Evolutionary conservation across 2,329 filamentous ascomycete genomes (phyloP).

Genomic region (Clonostachys chloroleuca): DNA sequence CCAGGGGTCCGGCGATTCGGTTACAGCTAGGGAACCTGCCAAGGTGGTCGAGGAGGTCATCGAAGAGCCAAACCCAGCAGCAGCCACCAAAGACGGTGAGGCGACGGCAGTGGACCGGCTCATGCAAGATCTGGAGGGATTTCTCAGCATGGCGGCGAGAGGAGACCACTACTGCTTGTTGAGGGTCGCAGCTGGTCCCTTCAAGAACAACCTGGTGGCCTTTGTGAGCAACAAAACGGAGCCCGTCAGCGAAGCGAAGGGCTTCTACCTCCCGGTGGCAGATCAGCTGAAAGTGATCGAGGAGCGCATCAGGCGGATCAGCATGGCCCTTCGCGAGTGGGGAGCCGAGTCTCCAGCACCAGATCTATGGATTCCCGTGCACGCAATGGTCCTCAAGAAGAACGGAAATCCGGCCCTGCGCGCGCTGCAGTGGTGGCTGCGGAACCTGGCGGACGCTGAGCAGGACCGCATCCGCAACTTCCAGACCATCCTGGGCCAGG

Average conservation of each 20-base stretch:
- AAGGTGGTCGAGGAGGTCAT: background rate
- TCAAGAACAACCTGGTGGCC: slow-evolving; percentile 4
- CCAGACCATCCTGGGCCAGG: slow-evolving; percentile 17
- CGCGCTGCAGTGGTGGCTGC: slow-evolving; percentile 44
- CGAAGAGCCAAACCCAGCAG: background rate
- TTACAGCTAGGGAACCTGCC: background rate
- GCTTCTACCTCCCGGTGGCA: background rate
- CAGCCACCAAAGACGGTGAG: background rate
- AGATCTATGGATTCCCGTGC: slow-evolving; percentile 42
- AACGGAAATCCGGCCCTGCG: slow-evolving; percentile 1
- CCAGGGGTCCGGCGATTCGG: background rate
- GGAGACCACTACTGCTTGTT: slow-evolving; percentile 3
- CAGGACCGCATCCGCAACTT: slow-evolving; percentile 37
- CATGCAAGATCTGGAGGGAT: slow-evolving; percentile 2
- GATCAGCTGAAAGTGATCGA: background rate
- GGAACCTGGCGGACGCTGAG: slow-evolving; percentile 42
- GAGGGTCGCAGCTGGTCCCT: slow-evolving; percentile 1
- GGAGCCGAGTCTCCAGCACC: slow-evolving; percentile 26
- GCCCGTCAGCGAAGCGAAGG: slow-evolving; percentile 1
- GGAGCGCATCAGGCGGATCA: slow-evolving; percentile 40
- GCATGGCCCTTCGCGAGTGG: slow-evolving; percentile 30
- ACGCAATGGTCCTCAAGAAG: slow-evolving; percentile 23
- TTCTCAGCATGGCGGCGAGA: slow-evolving; percentile 1
- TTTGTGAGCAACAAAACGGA: slow-evolving; percentile 2
- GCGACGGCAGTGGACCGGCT: too few relatives aligned